phyloP scores from a whole-genome alignment of 257 asterid genomes.

The Ilex asprella region DNA sequence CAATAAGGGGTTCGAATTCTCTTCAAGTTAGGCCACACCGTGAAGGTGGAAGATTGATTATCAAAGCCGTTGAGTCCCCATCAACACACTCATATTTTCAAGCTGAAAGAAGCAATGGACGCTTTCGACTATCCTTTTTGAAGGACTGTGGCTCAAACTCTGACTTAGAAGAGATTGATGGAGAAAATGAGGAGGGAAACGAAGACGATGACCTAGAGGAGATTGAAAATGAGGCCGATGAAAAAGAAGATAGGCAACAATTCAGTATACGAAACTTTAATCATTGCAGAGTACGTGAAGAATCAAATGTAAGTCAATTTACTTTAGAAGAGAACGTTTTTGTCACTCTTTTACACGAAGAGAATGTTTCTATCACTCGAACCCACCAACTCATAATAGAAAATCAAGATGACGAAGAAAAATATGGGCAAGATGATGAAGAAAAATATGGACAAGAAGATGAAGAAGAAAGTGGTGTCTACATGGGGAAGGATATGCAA shows the following conservation, averaged over 20 bases:
- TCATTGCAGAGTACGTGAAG: too few species aligned
- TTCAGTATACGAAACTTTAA: too few species aligned
- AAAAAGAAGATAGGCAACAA: background rate
- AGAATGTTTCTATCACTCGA: too few species aligned
- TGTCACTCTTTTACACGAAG: too few species aligned
- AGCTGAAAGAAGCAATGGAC: conserved; percentile 73
- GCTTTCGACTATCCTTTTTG: conserved; percentile 47
- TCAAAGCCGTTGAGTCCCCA: conserved; percentile 60
- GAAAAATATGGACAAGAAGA: conserved; percentile 9
- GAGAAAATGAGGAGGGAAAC: conserved; percentile 13
- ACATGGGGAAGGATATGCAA: conserved; percentile 17
- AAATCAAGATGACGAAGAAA: background rate
- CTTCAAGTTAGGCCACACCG: conserved; percentile 52
- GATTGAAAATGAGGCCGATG: background rate
- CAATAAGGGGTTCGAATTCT: conserved; percentile 51
- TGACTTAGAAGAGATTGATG: conserved; percentile 17
- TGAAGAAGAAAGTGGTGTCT: conserved; percentile 16
- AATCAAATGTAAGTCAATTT: too few species aligned
- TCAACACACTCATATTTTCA: conserved; percentile 35
- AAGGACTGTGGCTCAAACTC: conserved; percentile 5
- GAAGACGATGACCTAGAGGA: conserved; percentile 4
- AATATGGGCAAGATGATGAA: conserved; percentile 12
- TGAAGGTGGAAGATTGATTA: conserved; percentile 62
- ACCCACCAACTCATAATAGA: too few species aligned
- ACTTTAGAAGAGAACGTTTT: too few species aligned